Conservation (phyloP, 495 filamentous ascomycete species). For the Tuber borchii region DNA sequence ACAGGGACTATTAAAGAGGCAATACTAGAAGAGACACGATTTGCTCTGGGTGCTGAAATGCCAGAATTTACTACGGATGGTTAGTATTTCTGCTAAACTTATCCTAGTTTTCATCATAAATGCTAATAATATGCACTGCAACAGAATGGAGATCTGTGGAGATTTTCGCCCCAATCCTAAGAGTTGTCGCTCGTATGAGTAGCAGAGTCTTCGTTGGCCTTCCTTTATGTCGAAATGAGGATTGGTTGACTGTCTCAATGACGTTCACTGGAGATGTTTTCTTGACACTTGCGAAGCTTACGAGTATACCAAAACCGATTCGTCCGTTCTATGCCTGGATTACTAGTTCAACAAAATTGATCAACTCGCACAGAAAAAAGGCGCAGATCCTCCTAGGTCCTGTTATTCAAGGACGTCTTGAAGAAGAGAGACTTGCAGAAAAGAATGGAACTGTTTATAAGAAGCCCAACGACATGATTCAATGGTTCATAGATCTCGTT, state of each 20-base stretch:
- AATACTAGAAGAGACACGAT: constrained; percentile 15
- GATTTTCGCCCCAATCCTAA: constrained; percentile 44
- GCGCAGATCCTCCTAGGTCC: constrained; percentile 28
- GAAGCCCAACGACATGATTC: constrained; percentile 40
- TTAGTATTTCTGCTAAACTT: not conserved
- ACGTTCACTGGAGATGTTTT: constrained; percentile 54
- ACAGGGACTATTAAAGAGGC: constrained; percentile 19
- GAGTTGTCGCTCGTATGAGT: constrained; percentile 54
- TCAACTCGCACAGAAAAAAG: constrained; percentile 7
- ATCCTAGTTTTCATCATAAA: not conserved
- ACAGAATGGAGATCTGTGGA: constrained; percentile 46
- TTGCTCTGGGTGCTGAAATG: constrained; percentile 16
- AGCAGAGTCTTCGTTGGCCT: constrained; percentile 55
- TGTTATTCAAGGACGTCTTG: constrained; percentile 21
- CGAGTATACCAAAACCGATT: constrained; percentile 43
- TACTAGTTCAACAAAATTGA: not conserved
- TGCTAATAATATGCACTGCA: not conserved
- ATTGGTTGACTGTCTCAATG: constrained; percentile 55
- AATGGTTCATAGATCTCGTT: constrained; percentile 40
- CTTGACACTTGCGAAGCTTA: constrained; percentile 41
- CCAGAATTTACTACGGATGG: constrained; percentile 7
- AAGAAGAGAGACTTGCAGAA: not conserved
- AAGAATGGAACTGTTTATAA: constrained; percentile 21
- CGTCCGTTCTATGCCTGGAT: constrained; percentile 41
- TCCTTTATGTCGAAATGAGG: constrained; percentile 50